Evolutionary conservation across 2,329 filamentous ascomycete species (phyloP).

Genomic region (Dothiorella sarmentorum): DNA sequence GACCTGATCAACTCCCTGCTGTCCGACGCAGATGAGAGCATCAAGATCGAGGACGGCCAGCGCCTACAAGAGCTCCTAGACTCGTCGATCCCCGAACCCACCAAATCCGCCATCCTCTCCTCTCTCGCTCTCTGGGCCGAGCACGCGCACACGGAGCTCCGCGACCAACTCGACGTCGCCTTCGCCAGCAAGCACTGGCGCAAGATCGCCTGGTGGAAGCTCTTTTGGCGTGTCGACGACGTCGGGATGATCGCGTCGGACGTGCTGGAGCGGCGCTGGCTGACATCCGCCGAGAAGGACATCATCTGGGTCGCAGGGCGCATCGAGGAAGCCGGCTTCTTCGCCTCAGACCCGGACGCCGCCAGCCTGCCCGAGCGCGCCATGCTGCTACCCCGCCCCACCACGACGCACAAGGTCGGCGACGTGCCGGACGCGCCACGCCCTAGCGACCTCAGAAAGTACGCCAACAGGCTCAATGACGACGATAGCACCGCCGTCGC

Average conservation of each 20-base stretch:
- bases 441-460: neutral
- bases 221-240: constrained; percentile 93
- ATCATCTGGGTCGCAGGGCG: constrained; percentile 80
- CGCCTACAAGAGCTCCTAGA: constrained; percentile 34
- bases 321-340: constrained; percentile 62
- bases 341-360: constrained; percentile 17
- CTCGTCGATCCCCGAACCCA: constrained; percentile 41
- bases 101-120: constrained; percentile 51
- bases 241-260: constrained; percentile 79
- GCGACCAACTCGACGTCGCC: constrained; percentile 71
- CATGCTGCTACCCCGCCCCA: neutral
- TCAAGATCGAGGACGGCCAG: constrained; percentile 50
- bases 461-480: neutral
- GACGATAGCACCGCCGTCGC: neutral
- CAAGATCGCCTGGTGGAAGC: constrained; percentile 85
- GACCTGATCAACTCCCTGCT: constrained; percentile 66
- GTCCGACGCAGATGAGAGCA: constrained; percentile 49
- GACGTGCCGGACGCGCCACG: neutral
- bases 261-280: constrained; percentile 72
- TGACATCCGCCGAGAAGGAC: constrained; percentile 73
- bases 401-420: neutral
- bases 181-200: constrained; percentile 76
- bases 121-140: constrained; percentile 72
- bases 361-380: constrained; percentile 1
- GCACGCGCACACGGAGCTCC: constrained; percentile 76